Evolutionary conservation across 495 filamentous ascomycete genomes (phyloP), one percentile per base, ranked within the genome.

Genomic region (Penicillium canescens): DNA sequence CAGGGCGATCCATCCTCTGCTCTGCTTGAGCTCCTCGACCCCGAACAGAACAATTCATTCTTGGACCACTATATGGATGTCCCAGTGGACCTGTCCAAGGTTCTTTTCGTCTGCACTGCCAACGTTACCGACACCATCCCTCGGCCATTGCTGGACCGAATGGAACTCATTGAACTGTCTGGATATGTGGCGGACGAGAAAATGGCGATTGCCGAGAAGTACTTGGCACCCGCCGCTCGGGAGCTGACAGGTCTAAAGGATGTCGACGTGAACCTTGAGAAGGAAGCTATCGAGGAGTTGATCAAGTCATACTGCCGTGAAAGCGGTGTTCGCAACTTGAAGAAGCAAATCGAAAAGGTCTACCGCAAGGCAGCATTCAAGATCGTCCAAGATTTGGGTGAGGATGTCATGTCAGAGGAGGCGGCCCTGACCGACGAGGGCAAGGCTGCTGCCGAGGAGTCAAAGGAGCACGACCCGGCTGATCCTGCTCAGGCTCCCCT

Each of bases 81-180:
- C 0, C 95, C 95, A 6, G 93, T 99, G 26, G 94, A 99, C 71
- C 81, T 99, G 35, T 96, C 91, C 40, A 97, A 96, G 76, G 95
- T 99, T 6, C 83, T 99, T 31, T 99, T 99, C 71, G 95, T 99
- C 41, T 99, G 95, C 77, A 99, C 95, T 5, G 95, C 95, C 35
- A 99, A 99, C 65, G 91, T 99, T 83, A 98, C 92, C 2, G 94
- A 99, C 63, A 99, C 95, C 6, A 99, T 99, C 56, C 95, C 95
- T 28, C 85, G 91, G 21, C 95, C 95, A 13, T 81, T 99, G 6
- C 77, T 97, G 20, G 95, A 99, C 66, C 88, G 95, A 59, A 99
- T 99, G 95, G 95, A 99, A 71, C 84, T 97, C 61, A 98, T 99
- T 59, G 84, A 96, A 62, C 82, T 99, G 1, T 97, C 93, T 23